Evolutionary conservation across 805 yeast genomes (phyloP).

Genomic region (Barnettozyma siamensis): DNA sequence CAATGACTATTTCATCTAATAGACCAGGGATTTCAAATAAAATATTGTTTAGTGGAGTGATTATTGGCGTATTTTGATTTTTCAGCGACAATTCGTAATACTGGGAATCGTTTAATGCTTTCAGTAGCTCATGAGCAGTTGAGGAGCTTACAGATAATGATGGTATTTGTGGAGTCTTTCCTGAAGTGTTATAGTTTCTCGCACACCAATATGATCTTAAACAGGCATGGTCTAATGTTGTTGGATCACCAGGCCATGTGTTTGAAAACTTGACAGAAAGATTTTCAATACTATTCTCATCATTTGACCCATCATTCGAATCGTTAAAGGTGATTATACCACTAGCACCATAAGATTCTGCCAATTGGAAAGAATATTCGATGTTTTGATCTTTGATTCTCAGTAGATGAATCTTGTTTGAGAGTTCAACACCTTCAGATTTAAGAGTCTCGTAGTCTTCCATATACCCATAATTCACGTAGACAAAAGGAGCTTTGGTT

Average conservation of each 20-base stretch:
- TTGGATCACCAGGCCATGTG: slow-evolving; percentile 70
- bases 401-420: slow-evolving; percentile 54
- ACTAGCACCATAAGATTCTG: slow-evolving; percentile 55
- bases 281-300: slow-evolving; percentile 57
- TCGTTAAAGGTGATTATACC: slow-evolving; percentile 51
- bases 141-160: slow-evolving; percentile 44
- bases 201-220: slow-evolving; percentile 21
- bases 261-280: slow-evolving; percentile 55
- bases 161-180: slow-evolving; percentile 46
- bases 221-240: slow-evolving; percentile 69
- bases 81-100: not conserved
- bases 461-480: slow-evolving; percentile 52
- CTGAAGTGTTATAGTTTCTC: slow-evolving; percentile 9
- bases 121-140: not conserved
- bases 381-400: slow-evolving; percentile 28
- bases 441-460: slow-evolving; percentile 46
- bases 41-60: slow-evolving; percentile 43
- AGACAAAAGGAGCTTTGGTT: slow-evolving; percentile 49
- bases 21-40: slow-evolving; percentile 53
- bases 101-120: not conserved
- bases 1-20: slow-evolving; percentile 45
- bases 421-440: slow-evolving; percentile 36
- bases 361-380: slow-evolving; percentile 21
- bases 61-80: slow-evolving; percentile 33
- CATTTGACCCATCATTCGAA: slow-evolving; percentile 48